Evolutionary conservation across 192 early-diverging fungal genomes (phyloP), one percentile per base, ranked within the genome.

Genomic region (Coemansia biformis): DNA sequence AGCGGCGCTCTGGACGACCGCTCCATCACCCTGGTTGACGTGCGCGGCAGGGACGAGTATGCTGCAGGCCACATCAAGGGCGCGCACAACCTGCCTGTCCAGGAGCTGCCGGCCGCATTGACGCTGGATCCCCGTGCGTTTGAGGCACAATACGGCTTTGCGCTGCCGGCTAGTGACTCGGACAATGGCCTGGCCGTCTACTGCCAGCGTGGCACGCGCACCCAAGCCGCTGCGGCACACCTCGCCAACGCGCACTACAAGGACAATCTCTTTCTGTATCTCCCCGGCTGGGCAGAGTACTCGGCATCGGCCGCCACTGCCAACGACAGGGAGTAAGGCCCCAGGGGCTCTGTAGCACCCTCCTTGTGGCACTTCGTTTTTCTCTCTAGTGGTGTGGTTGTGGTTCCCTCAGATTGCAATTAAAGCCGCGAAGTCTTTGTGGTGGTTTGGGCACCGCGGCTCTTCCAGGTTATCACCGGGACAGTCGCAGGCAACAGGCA

Each of bases 1-100:
- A 18, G 17, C 38, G 38, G 38, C 19, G 8, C 8, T 3, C 6
- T 40, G 5, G 21, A 15, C 17, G 23, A 18, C 18, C 21, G 19
- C 19, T 18, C 15, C 18, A 40, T 18, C 7, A 40, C 38, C 38
- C 17, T 40, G 12, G 38, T 40, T 40, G 38, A 40, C 23, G 38
- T 40, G 19, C 38, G 38, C 19, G 23, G 38, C 19, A 18, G 10
- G 23, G 11, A 1, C 8, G 38, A 40, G 38, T 40, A 23, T 18
- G n/a, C 14, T 8, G 6, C 38, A 3, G 38, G 38, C 8, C 38
- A 40, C 21, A 22, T 40, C 38, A 40, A 18, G 21, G 23, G 23
- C 23, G 38, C 38, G 0, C 38, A 40, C 38, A 40, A 40, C 23
- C 19, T 40, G 16, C 38, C 38, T 15, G 38, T 39, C 21, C 38